phyloP scores from a whole-genome alignment of 2,329 filamentous ascomycete species.

The Fusarium nematophilum region DNA sequence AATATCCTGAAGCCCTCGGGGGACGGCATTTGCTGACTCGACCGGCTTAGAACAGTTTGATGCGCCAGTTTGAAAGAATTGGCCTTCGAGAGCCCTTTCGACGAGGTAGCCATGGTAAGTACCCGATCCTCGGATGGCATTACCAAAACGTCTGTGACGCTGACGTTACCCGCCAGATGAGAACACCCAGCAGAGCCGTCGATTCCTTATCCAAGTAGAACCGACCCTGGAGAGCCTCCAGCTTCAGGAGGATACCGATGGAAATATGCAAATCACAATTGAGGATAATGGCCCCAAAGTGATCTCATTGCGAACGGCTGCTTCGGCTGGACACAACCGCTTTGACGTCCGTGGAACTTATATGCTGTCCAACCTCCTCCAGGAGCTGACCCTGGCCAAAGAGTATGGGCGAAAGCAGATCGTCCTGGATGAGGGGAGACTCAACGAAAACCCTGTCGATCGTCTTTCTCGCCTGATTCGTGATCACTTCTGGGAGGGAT shows the following conservation, averaged over 20 bases:
- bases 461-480: conserved; percentile 87
- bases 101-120: conserved; percentile 68
- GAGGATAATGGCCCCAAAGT: conserved; percentile 95
- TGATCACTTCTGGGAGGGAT: conserved; percentile 90
- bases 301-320: conserved; percentile 84
- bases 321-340: conserved; percentile 85
- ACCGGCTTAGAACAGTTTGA: conserved; percentile 60
- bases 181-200: conserved; percentile 72
- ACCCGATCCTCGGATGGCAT: neutral
- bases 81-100: conserved; percentile 66
- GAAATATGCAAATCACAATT: conserved; percentile 97
- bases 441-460: conserved; percentile 96
- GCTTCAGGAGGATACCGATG: conserved; percentile 90
- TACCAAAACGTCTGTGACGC: neutral
- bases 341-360: conserved; percentile 96
- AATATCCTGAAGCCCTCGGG: conserved; percentile 9
- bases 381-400: conserved; percentile 93
- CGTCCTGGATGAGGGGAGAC: conserved; percentile 86
- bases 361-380: conserved; percentile 94
- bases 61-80: conserved; percentile 64
- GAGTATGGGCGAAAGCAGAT: conserved; percentile 91
- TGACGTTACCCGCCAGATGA: conserved; percentile 70
- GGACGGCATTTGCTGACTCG: conserved; percentile 43
- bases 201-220: conserved; percentile 89
- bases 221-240: conserved; percentile 82